phyloP scores from a whole-genome alignment of 352 stramenopile species.

The Thalassiosira mediterranea region DNA sequence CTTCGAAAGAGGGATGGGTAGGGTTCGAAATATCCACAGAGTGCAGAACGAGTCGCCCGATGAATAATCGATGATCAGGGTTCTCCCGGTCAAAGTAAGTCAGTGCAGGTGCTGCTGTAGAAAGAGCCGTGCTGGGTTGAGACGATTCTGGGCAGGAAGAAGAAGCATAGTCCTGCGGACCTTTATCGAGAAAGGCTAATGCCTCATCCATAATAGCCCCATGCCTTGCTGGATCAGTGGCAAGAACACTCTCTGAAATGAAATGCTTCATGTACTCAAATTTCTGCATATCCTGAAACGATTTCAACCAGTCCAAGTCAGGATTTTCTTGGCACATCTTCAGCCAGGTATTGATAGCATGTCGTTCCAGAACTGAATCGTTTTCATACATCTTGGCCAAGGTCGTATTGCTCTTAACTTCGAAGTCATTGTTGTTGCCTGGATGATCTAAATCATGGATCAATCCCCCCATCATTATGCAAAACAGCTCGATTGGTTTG shows the following conservation, averaged over 20 bases:
- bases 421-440: conserved; percentile 90
- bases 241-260: conserved; percentile 88
- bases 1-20: conserved; percentile 85
- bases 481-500: conserved; percentile 62
- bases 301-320: conserved; percentile 88
- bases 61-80: conserved; percentile 86
- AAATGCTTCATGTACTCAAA: conserved; percentile 87
- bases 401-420: conserved; percentile 84
- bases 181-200: conserved; percentile 43
- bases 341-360: conserved; percentile 84
- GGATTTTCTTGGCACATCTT: conserved; percentile 82
- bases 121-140: neutral
- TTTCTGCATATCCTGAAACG: conserved; percentile 83
- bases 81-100: conserved; percentile 49
- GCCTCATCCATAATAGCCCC: conserved; percentile 43
- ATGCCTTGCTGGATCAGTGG: conserved; percentile 90
- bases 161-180: conserved; percentile 9
- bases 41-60: conserved; percentile 83
- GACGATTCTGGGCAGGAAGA: too few species aligned
- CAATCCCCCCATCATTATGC: conserved; percentile 87
- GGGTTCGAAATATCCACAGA: conserved; percentile 94
- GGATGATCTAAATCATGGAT: conserved; percentile 92
- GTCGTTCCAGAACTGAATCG: conserved; percentile 86
- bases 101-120: too few species aligned
- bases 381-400: conserved; percentile 92